Evolutionary conservation across 352 stramenopile species (phyloP).

Genomic region (Phytophthora ramorum): DNA sequence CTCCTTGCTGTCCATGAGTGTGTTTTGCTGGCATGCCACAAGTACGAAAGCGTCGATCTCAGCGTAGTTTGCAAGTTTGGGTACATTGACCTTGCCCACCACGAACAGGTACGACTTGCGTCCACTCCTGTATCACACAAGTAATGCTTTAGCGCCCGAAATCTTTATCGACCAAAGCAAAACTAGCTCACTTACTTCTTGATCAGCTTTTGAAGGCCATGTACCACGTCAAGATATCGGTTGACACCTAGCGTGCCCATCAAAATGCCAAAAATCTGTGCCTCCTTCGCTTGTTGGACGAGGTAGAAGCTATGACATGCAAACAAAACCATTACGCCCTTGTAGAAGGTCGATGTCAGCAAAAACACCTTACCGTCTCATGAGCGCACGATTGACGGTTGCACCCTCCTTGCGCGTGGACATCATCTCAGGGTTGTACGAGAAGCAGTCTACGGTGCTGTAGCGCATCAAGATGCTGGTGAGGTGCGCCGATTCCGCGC

Average conservation of each 20-base stretch:
- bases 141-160: constrained; percentile 3
- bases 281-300: constrained; percentile 94
- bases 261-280: constrained; percentile 96
- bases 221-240: constrained; percentile 93
- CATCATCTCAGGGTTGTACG: constrained; percentile 66
- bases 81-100: constrained; percentile 97
- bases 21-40: constrained; percentile 96
- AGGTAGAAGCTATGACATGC: constrained; percentile 60
- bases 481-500: constrained; percentile 77
- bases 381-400: constrained; percentile 75
- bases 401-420: constrained; percentile 61
- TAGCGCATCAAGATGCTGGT: constrained; percentile 86
- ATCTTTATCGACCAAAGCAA: neutral
- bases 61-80: constrained; percentile 98
- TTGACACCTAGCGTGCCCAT: constrained; percentile 95
- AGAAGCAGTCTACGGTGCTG: constrained; percentile 72
- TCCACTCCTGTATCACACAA: constrained; percentile 68
- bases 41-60: constrained; percentile 98
- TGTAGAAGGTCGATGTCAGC: neutral
- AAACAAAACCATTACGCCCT: neutral
- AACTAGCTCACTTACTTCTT: constrained; percentile 57
- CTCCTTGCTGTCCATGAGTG: constrained; percentile 93
- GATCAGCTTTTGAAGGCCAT: constrained; percentile 89
- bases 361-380: constrained; percentile 47
- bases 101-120: constrained; percentile 97